Evolutionary conservation across 1,139 yeast genomes (phyloP).

Genomic region (Saccharomycopsis hybrid): DNA sequence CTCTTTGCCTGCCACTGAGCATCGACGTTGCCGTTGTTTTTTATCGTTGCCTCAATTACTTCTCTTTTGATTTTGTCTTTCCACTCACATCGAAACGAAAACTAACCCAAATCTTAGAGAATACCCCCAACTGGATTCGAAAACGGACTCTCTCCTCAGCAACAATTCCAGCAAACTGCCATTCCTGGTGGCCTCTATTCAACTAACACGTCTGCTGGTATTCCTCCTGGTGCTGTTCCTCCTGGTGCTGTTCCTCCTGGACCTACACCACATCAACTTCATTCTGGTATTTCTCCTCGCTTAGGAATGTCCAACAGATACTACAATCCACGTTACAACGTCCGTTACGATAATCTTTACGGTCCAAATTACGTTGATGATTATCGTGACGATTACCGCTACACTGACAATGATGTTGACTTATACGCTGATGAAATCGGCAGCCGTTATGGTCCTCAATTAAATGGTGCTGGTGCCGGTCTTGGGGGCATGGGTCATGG

Average conservation of each 20-base stretch:
- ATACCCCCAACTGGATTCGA: background rate
- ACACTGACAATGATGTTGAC: conserved; percentile 13
- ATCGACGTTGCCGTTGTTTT: too few relatives aligned
- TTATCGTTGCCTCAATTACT: background rate
- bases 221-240: too few relatives aligned
- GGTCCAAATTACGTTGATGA: conserved; percentile 2
- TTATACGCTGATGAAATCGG: conserved; percentile 7
- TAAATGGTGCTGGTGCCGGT: background rate
- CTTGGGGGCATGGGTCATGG: background rate
- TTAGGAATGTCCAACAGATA: conserved; percentile 7
- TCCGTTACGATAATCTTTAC: conserved; percentile 1
- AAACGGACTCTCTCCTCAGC: too few relatives aligned
- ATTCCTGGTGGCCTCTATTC: conserved; percentile 19
- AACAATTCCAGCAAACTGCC: background rate
- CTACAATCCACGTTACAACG: conserved; percentile 12
- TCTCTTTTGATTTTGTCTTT: background rate
- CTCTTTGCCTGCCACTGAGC: too few relatives aligned
- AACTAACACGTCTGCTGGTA: too few relatives aligned
- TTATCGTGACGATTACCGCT: conserved; percentile 1
- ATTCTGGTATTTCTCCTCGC: too few relatives aligned
- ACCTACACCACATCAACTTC: too few relatives aligned
- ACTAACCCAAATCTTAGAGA: too few relatives aligned
- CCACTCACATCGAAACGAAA: background rate
- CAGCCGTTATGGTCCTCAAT: background rate
- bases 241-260: too few relatives aligned